Percentiles rank a stretch among this genome's conserved stretches.
Conservation (phyloP, 2,329 filamentous ascomycete species). For the Chalaropsis thielavioides region DNA sequence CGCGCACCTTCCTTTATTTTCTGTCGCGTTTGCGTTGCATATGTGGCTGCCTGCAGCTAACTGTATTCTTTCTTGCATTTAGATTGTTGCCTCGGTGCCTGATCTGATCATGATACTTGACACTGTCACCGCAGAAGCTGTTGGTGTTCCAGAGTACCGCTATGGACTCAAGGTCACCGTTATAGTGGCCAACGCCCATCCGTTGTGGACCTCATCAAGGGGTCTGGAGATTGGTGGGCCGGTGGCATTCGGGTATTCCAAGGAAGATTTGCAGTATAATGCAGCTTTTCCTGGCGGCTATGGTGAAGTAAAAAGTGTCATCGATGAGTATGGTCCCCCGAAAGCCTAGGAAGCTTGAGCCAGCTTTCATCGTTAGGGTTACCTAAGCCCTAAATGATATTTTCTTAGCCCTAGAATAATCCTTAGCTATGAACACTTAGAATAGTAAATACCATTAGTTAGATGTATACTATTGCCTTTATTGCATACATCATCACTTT, state of each 20-base stretch:
- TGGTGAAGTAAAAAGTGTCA: constrained; percentile 11
- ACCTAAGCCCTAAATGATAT: neutral
- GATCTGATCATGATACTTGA: constrained; percentile 30
- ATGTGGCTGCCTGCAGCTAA: neutral
- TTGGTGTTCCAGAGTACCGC: constrained; percentile 28
- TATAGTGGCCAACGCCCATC: constrained; percentile 16
- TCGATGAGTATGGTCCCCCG: constrained; percentile 6
- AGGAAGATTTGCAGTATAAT: constrained; percentile 7
- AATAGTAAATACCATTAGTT: neutral
- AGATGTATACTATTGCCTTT: neutral
- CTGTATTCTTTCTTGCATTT: neutral
- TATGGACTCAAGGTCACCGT: constrained; percentile 13
- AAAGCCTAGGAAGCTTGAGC: neutral
- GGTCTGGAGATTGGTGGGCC: constrained; percentile 11
- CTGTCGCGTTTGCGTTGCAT: neutral
- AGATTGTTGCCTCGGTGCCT: constrained; percentile 27
- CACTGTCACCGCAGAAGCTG: constrained; percentile 25
- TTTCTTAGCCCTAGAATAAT: neutral
- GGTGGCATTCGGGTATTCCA: constrained; percentile 11
- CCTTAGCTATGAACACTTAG: neutral
- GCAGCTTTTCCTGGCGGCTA: constrained; percentile 12
- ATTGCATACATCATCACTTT: too few relatives aligned
- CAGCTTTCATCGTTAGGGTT: neutral
- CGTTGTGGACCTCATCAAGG: constrained; percentile 6
- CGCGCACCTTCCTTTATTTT: neutral